Base-by-base conservation (phyloP, 352 stramenopile genomes). In the Pythium volutum region DNA sequence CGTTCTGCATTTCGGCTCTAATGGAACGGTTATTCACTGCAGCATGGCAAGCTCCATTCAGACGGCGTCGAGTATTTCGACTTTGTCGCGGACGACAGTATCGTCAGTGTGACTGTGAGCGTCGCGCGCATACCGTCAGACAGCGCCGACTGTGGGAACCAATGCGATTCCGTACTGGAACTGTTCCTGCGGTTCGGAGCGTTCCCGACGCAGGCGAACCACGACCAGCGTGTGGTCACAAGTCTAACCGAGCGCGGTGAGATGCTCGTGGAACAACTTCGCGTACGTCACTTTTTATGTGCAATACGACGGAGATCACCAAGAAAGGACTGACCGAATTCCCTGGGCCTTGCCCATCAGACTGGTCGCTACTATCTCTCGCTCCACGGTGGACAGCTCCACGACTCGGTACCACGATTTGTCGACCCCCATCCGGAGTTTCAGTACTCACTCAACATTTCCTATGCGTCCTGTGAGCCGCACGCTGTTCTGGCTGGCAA, bases 1-100 rank as follows among this genome's bases (percentile, higher is more conserved):
- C 3, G 6, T 27, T 55, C 26, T 27, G 26, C 20, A 6, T 39
- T 39, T 53, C 43, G 25, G 46, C 23, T 53, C 46, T 53, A 18
- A 53, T 12, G 20, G 20, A 15, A 18, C 7, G 20, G 9, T 36
- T 33, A 6, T 56, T 14, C 12, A 43, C 11, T 53, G 16, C 55
- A 70, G 66, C 34, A 67, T 41, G 66, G 61, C 29, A 62, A 56
- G 34, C 48, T 69, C 60, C 26, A 48, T 14, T 25, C 55, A 7
- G 66, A 73, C 36, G 66, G 61, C 33, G 18, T 73, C 60, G 62
- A 70, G 47, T 69, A 67, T 43, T 67, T 70, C 47, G 66, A 73
- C 27, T 73, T 73, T 25, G 3, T 36, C 12, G 62, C 64, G 15
- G 18, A 46, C 12, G 62, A 69, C n/a, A 31, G 62, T 10, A 42